These are phyloP conservation scores for Claviceps sp. DNA, from an alignment of 2,329 filamentous ascomycete genomes.

Conservation along the genomic window DNA sequence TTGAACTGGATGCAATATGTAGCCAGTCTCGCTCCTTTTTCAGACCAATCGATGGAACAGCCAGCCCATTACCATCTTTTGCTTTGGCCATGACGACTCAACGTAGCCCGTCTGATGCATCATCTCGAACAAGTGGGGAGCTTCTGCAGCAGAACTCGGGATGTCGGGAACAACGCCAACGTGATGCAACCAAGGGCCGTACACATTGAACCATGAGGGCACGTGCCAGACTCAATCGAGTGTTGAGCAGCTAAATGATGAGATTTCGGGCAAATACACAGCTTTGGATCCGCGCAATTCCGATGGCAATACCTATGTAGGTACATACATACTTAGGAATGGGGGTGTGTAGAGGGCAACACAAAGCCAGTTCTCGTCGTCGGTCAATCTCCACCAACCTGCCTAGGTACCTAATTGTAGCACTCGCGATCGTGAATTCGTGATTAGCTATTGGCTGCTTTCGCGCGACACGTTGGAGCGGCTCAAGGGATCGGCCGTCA, in stretches of 20 bases:
- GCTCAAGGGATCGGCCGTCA: background rate
- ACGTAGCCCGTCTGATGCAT: background rate
- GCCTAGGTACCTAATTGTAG: conserved; percentile 1
- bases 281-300: background rate
- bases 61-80: too few species aligned
- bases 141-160: background rate
- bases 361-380: background rate
- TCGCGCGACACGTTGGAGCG: too few species aligned
- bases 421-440: conserved; percentile 1
- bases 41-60: background rate
- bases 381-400: background rate
- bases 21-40: background rate
- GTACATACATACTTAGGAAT: too few species aligned
- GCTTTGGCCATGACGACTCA: background rate
- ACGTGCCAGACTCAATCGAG: conserved; percentile 1
- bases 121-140: conserved; percentile 1
- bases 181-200: conserved; percentile 2
- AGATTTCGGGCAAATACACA: background rate
- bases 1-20: background rate
- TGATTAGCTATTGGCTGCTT: background rate
- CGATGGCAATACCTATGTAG: too few species aligned
- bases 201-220: conserved; percentile 1
- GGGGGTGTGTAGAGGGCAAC: background rate
- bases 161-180: background rate
- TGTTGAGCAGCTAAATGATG: background rate